These are phyloP conservation scores for Pythium guiyangense DNA, from an alignment of 352 stramenopile genomes.

Conservation along the genomic window DNA sequence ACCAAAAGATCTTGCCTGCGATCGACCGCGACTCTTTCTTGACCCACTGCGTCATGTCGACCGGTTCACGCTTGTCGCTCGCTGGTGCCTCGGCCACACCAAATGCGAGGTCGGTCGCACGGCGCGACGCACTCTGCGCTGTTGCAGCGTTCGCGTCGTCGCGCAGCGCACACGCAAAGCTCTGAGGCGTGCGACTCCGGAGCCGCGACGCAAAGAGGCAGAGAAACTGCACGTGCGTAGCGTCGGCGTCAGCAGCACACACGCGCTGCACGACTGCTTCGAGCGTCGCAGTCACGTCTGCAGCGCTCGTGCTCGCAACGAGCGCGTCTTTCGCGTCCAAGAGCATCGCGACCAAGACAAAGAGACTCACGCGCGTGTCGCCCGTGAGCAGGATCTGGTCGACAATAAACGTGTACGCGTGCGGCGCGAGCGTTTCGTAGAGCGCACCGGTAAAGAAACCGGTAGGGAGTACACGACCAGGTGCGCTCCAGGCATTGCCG, in stretches of 20 bases:
- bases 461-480: conserved; percentile 41
- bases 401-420: conserved; percentile 65
- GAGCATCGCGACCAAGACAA: conserved; percentile 58
- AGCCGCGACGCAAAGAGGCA: conserved; percentile 58
- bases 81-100: conserved; percentile 24
- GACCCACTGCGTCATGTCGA: conserved; percentile 81
- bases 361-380: conserved; percentile 67
- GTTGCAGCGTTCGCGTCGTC: conserved; percentile 22
- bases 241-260: conserved; percentile 23
- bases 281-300: conserved; percentile 40
- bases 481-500: conserved; percentile 58
- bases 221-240: conserved; percentile 47
- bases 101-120: conserved; percentile 59
- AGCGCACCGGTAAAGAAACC: conserved; percentile 67
- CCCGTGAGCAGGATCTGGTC: conserved; percentile 74
- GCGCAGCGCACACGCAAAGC: conserved; percentile 51
- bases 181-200: conserved; percentile 54
- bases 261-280: conserved; percentile 23
- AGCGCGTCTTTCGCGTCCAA: conserved; percentile 41
- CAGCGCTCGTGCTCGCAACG: conserved; percentile 19
- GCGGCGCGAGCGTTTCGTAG: conserved; percentile 56
- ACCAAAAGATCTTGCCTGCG: conserved; percentile 76
- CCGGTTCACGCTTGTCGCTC: conserved; percentile 21
- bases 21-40: conserved; percentile 72
- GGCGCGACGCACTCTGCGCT: conserved; percentile 42